Percentiles rank a stretch among this genome's conserved stretches.
Evolutionary conservation across 2,329 filamentous ascomycete genomes (phyloP).

Genomic region (Aspergillus clavatus): DNA sequence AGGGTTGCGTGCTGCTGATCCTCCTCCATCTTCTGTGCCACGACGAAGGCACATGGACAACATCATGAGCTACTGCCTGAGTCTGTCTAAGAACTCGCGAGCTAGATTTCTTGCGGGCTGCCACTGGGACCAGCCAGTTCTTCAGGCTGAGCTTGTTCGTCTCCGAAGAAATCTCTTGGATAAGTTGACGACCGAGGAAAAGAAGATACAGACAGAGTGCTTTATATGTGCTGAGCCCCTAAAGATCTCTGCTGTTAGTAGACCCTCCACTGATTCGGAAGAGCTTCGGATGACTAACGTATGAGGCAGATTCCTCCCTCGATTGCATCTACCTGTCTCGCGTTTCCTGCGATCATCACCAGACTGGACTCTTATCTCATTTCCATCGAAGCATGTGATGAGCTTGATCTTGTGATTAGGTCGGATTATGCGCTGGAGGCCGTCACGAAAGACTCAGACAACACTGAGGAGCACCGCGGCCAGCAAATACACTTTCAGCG

Average conservation of each 20-base stretch:
- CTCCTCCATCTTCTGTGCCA: conserved; percentile 30
- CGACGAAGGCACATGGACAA: conserved; percentile 48
- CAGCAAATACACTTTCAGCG: conserved; percentile 68
- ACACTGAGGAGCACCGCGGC: conserved; percentile 65
- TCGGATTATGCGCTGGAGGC: conserved; percentile 76
- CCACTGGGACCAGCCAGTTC: conserved; percentile 70
- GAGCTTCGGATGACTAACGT: conserved; percentile 16
- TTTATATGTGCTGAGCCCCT: conserved; percentile 75
- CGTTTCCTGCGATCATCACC: conserved; percentile 79
- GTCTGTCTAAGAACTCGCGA: conserved; percentile 62
- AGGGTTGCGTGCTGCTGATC: conserved; percentile 28
- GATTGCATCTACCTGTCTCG: conserved; percentile 67
- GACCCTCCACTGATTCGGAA: neutral
- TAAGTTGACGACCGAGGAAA: conserved; percentile 51
- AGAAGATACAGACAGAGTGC: conserved; percentile 48
- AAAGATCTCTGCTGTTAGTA: conserved; percentile 66
- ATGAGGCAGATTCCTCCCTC: conserved; percentile 57
- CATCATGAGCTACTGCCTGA: conserved; percentile 81
- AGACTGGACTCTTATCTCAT: conserved; percentile 79
- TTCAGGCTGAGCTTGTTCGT: conserved; percentile 68
- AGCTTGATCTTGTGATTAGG: conserved; percentile 60
- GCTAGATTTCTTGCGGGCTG: conserved; percentile 46
- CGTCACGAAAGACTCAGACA: conserved; percentile 87
- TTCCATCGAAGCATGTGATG: conserved; percentile 65
- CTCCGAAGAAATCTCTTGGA: conserved; percentile 82